Base-by-base conservation (phyloP, 1,284 basidiomycete genomes). In the Pulveroboletus sp. region DNA sequence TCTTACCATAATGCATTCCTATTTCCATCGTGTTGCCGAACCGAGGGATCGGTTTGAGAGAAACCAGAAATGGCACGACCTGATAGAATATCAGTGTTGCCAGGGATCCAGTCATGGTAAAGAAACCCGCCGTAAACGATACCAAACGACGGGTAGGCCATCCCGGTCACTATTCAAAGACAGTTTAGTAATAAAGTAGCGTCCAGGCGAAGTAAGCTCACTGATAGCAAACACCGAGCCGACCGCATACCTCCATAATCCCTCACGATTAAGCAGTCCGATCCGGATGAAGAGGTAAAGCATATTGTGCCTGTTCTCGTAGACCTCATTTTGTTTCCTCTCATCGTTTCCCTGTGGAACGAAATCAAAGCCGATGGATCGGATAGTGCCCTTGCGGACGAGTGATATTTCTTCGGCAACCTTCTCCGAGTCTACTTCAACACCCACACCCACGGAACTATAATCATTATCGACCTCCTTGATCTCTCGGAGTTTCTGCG, bases 61-160 rank as follows among this genome's bases (percentile, higher is more conserved):
- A 94, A 93, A 14, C 79, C 83, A 46, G 78, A 67, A 61, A 94
- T 81, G 50, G 83, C 86, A 57, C 81, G 78, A 40, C 84, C 85
- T 80, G 48, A 10, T 52, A 11, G 33, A 35, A 42, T 55, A 39
- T 63, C 18, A 54, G 39, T 57, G 17, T 28, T 9, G 43, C 4
- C 18, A 29, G 10, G 31, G 17, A 10, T n/a, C n/a, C 1, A 8
- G 14, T 28, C 10, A 8, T 2, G 4, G 11, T 2, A 38, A 40
- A 9, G n/a, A 42, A 11, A 59, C 72, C 64, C 60, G 71, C 89
- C 83, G 70, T 89, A 96, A 6, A 96, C 81, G 59, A 97, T 84
- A 65, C 91, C 87, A 65, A 95, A 92, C 3, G 83, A 81, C 2
- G 96, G 96, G 70, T 95, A 96, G 22, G 94, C 87, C 72, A 89